A percentile compares a stretch with the other conserved stretches of the same genome.
Conservation (phyloP, 352 stramenopile genomes). For the Globisporangium orthogonon region DNA sequence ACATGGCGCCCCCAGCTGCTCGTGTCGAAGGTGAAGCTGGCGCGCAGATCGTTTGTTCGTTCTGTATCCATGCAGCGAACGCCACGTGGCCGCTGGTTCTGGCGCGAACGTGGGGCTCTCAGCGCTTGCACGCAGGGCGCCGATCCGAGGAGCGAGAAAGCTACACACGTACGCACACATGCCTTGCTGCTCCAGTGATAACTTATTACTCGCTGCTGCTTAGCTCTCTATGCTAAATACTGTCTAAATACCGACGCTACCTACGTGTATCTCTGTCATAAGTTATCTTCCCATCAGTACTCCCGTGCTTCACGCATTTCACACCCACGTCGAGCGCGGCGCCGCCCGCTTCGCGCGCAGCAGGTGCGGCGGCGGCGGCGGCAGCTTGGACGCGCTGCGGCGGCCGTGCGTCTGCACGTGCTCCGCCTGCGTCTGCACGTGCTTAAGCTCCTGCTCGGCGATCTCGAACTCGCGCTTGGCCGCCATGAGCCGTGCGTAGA, state of each 20-base stretch:
- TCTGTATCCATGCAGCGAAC: background rate
- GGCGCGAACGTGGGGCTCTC: background rate
- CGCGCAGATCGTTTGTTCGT: background rate
- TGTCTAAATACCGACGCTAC: constrained; percentile 15
- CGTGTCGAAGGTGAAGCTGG: background rate
- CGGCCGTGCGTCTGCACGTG: constrained; percentile 9
- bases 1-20: background rate
- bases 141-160: background rate
- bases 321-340: constrained; percentile 11
- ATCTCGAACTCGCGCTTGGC: constrained; percentile 16
- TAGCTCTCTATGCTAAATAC: constrained; percentile 14
- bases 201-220: constrained; percentile 4
- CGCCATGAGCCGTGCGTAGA: constrained; percentile 14
- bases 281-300: constrained; percentile 4
- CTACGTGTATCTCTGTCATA: background rate
- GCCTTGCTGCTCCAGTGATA: constrained; percentile 4
- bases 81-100: background rate
- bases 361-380: constrained; percentile 5
- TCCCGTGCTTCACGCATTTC: background rate
- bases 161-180: background rate
- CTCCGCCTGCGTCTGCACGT: constrained; percentile 13
- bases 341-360: constrained; percentile 4
- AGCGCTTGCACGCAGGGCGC: too few relatives aligned
- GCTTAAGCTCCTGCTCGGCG: constrained; percentile 14
- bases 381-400: constrained; percentile 10